Conservation (phyloP, 2,329 filamentous ascomycete species). For the Lasiodiplodia theobromae region DNA sequence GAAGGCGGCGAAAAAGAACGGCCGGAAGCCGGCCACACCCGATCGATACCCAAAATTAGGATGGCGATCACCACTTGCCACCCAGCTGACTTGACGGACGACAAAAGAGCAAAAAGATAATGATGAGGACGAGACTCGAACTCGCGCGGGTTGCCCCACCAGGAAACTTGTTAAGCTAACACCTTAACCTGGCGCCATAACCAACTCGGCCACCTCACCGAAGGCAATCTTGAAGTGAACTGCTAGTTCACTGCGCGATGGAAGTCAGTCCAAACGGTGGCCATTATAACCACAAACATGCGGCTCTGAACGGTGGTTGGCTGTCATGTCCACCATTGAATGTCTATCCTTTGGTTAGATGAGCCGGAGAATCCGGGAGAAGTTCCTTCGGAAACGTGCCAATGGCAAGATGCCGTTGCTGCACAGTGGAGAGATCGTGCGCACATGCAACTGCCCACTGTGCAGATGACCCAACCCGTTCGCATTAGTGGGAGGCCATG, state of each 20-base stretch:
- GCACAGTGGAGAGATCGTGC: not conserved
- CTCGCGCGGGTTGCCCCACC: conserved; percentile 28
- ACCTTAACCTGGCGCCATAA: conserved; percentile 30
- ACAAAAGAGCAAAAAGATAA: conserved; percentile 4
- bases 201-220: conserved; percentile 28
- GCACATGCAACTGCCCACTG: not conserved
- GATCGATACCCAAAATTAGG: not conserved
- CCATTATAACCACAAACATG: not conserved
- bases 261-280: not conserved
- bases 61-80: no score
- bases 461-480: conserved; percentile 15
- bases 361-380: no score
- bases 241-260: not conserved
- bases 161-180: conserved; percentile 21
- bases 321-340: no score
- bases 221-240: not conserved
- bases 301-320: not conserved
- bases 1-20: conserved; percentile 4
- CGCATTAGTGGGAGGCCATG: conserved; percentile 5
- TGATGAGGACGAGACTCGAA: conserved; percentile 30
- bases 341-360: no score
- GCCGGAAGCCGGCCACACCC: conserved; percentile 15
- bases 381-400: no score
- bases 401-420: not conserved
- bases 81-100: not conserved